phyloP scores from a whole-genome alignment of 345 rosid genomes.

The Sisymbrium altissimum region DNA sequence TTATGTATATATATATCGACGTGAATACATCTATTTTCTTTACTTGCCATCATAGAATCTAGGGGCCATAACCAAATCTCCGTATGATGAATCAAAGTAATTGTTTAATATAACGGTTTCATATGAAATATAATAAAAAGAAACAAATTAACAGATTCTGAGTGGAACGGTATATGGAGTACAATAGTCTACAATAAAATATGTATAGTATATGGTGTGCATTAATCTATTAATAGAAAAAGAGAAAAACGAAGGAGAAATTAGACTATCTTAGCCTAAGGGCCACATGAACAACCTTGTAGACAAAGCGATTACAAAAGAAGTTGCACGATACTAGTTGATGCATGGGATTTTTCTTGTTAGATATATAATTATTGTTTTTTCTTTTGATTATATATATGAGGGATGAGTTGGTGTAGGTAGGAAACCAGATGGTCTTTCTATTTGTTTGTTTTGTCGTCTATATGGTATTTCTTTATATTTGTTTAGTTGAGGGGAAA shows the following conservation, averaged over 20 bases:
- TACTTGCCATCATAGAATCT: not conserved
- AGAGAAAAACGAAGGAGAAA: not conserved
- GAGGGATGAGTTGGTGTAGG: not conserved
- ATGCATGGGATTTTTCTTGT: not conserved
- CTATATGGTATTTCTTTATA: not conserved
- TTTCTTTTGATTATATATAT: not conserved
- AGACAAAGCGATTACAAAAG: slow-evolving; percentile 23
- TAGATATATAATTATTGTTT: no score
- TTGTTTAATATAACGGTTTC: not conserved
- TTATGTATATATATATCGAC: not conserved
- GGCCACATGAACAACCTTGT: slow-evolving; percentile 30
- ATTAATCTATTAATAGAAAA: no score
- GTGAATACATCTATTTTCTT: not conserved
- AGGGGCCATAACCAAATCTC: not conserved
- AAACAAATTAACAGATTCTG: not conserved
- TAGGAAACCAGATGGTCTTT: slow-evolving; percentile 8
- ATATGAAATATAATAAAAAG: not conserved
- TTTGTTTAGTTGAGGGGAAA: not conserved
- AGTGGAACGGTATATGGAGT: not conserved
- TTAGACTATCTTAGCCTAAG: not conserved
- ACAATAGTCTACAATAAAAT: not conserved
- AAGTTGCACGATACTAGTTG: slow-evolving; percentile 1
- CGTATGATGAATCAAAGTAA: not conserved
- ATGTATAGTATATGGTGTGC: no score
- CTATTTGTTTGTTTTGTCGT: not conserved